Evolutionary conservation across 176 grass and related monocot species (phyloP).

Genomic region (Eragrostis curvula): DNA sequence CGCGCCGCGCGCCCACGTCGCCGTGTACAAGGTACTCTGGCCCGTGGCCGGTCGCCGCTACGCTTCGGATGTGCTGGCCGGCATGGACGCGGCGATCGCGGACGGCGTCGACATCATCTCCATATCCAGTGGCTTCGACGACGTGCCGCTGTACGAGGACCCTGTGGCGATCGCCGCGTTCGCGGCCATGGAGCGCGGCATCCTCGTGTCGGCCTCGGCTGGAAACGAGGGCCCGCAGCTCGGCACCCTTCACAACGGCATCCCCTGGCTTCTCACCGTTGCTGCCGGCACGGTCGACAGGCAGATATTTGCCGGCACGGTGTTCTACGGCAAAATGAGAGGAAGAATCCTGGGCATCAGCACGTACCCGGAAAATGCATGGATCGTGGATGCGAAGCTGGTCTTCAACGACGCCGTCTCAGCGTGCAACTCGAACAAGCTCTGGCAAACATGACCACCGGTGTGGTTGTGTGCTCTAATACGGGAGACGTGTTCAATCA

Average conservation of each 20-base stretch:
- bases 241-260: constrained; percentile 55
- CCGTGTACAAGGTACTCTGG: constrained; percentile 79
- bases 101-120: constrained; percentile 81
- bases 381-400: constrained; percentile 42
- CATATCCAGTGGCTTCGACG: constrained; percentile 54
- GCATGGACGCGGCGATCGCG: constrained; percentile 60
- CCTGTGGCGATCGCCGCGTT: constrained; percentile 57
- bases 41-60: constrained; percentile 15
- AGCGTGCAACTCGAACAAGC: constrained; percentile 41
- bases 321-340: constrained; percentile 38
- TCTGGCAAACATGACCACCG: neutral
- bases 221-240: constrained; percentile 22
- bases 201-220: constrained; percentile 51
- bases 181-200: constrained; percentile 52
- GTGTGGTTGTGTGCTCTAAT: constrained; percentile 51
- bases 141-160: constrained; percentile 57
- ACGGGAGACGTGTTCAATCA: constrained; percentile 6
- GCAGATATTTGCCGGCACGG: constrained; percentile 40
- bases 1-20: constrained; percentile 61
- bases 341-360: constrained; percentile 37
- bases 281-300: constrained; percentile 59
- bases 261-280: constrained; percentile 71
- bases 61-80: constrained; percentile 65
- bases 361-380: constrained; percentile 45
- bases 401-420: constrained; percentile 49